Evolutionary conservation across 2,329 filamentous ascomycete species (phyloP), one percentile per base, ranked within the genome.

Genomic region (Cytospora mali): DNA sequence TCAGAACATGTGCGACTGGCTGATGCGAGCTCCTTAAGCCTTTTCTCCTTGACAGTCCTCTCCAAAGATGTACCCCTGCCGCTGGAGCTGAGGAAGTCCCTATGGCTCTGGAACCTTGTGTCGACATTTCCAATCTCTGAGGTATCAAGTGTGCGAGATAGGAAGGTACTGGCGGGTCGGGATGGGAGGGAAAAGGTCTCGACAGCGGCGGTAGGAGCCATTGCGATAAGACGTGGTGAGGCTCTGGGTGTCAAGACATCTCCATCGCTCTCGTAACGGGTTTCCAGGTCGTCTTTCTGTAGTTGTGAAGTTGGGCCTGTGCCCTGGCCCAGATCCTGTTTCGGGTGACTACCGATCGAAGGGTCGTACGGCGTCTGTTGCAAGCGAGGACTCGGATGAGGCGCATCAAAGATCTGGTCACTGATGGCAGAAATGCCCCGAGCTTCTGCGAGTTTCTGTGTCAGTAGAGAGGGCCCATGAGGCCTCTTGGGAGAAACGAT

Each of bases 381-480:
- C 60, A 62, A 39, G 49, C 56, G 60, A 57, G 61, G 55, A 48
- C 63, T 60, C 48, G 56, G 46, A 56, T 62, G 61, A 56, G 60
- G 48, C 27, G 55, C 51, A 56, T 60, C 63, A 48, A 54, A 52
- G 28, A 51, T 53, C 35, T 65, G 63, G 27, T 59, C 61, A 62
- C 28, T 50, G 46, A 71, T 67, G 58, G 68, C 68, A 55, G 70
- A 73, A 55, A 84, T 83, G 70, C 82, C 83, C 70, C 83, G 81
- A 71, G 83, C 83, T 74, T 82, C 83, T 72, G 83, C 83, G 72
- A 86, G 76, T 71, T 83, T 83, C 74, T 85, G 81, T 64, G 81
- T 80, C 74, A 86, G 77, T 69, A 86, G 73, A 63, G 83, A 86
- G 68, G 82, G 80, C 66, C 82, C 82, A 71, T 75, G 75, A 69